Percentiles rank a stretch among this genome's conserved stretches.
Conservation (phyloP, 305 asterid genomes). For the Rubia occidens region DNA sequence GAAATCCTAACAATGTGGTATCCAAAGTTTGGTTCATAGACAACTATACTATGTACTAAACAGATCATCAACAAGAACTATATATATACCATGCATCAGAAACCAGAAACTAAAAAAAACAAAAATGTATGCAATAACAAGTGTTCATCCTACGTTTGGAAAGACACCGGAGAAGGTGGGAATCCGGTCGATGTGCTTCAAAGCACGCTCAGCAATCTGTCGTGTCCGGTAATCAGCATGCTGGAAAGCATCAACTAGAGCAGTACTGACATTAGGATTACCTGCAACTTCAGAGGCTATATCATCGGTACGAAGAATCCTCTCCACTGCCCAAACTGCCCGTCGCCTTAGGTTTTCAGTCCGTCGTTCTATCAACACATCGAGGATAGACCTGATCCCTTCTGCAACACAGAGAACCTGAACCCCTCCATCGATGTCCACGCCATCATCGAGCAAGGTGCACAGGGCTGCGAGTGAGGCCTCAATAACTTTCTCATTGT, state of each 20-base stretch:
- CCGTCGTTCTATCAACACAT: constrained; percentile 65
- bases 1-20: constrained; percentile 9
- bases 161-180: constrained; percentile 86
- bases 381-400: constrained; percentile 66
- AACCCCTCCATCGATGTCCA: constrained; percentile 65
- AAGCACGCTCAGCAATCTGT: constrained; percentile 85
- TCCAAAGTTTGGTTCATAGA: constrained; percentile 2
- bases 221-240: constrained; percentile 75
- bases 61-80: constrained; percentile 8
- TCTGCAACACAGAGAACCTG: constrained; percentile 54
- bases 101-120: neutral
- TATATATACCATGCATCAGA: constrained; percentile 25
- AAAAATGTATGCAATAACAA: neutral
- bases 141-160: constrained; percentile 36
- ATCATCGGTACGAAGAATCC: constrained; percentile 58
- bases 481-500: constrained; percentile 72
- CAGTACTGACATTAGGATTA: constrained; percentile 68
- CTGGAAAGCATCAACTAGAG: constrained; percentile 85
- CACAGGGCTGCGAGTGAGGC: constrained; percentile 89
- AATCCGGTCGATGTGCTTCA: constrained; percentile 67
- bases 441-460: constrained; percentile 74
- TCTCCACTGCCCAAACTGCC: constrained; percentile 88
- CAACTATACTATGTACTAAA: constrained; percentile 8
- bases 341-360: constrained; percentile 58
- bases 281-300: constrained; percentile 53